phyloP scores from a whole-genome alignment of 2,329 filamentous ascomycete species.

The Acarospora socialis region DNA sequence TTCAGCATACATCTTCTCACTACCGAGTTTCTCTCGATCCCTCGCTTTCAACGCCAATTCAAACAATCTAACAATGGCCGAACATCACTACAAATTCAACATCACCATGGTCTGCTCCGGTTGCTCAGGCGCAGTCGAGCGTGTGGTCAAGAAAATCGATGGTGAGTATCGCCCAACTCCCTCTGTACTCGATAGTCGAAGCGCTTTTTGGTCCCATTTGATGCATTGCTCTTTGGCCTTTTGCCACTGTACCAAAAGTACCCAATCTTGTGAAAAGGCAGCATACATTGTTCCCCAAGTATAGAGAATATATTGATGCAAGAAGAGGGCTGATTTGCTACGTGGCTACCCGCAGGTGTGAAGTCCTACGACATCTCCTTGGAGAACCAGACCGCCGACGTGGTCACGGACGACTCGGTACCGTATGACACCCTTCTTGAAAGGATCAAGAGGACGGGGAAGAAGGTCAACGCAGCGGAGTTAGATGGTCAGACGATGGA shows the following conservation, averaged over 20 bases:
- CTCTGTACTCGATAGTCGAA: too few relatives aligned
- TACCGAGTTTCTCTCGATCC: too few relatives aligned
- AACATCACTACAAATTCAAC: constrained; percentile 91
- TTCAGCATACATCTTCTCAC: too few relatives aligned
- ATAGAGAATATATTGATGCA: too few relatives aligned
- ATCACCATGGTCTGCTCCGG: constrained; percentile 89
- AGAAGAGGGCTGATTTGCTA: too few relatives aligned
- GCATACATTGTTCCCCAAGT: too few relatives aligned
- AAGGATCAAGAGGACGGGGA: constrained; percentile 91
- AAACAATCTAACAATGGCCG: constrained; percentile 60
- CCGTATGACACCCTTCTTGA: constrained; percentile 67
- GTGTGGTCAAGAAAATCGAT: constrained; percentile 81
- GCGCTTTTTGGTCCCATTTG: constrained; percentile 3
- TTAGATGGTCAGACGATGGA: constrained; percentile 27
- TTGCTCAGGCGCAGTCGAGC: constrained; percentile 87
- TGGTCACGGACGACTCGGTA: constrained; percentile 55
- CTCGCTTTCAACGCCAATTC: too few relatives aligned
- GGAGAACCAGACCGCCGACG: constrained; percentile 67
- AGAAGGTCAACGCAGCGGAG: constrained; percentile 60
- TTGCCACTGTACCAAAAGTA: background rate
- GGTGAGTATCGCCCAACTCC: constrained; percentile 48
- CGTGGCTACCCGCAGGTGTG: constrained; percentile 45
- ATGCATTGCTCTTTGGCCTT: too few relatives aligned
- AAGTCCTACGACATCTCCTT: constrained; percentile 78
- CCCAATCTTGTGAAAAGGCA: too few relatives aligned